These are phyloP conservation scores for Pistacia integerrima DNA, from an alignment of 345 rosid species.

Conservation along the genomic window DNA sequence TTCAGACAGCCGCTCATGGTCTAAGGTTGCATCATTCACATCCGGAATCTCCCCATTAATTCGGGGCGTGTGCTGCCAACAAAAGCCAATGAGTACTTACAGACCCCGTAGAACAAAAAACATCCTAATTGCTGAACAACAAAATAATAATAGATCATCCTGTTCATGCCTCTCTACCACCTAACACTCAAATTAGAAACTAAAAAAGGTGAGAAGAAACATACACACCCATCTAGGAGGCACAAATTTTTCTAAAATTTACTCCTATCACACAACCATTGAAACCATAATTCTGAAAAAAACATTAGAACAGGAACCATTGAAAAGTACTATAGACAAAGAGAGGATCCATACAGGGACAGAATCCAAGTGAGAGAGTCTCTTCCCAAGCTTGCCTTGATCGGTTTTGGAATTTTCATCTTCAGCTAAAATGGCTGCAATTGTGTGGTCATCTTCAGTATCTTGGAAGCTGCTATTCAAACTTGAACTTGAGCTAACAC, in stretches of 20 bases:
- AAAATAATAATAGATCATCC: background rate
- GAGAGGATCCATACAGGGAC: slow-evolving; percentile 57
- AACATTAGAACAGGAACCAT: background rate
- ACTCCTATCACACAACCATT: background rate
- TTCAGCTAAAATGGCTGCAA: slow-evolving; percentile 72
- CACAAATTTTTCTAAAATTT: background rate
- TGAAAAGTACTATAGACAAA: background rate
- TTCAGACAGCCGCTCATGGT: slow-evolving; percentile 87
- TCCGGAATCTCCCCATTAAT: slow-evolving; percentile 79
- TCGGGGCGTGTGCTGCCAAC: slow-evolving; percentile 87
- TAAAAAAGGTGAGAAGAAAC: background rate
- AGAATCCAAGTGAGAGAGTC: slow-evolving; percentile 87
- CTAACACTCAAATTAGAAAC: background rate
- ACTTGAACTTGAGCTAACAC: slow-evolving; percentile 84
- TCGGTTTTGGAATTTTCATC: slow-evolving; percentile 50
- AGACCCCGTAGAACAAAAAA: background rate
- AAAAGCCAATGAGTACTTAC: slow-evolving; percentile 20
- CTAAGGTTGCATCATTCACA: slow-evolving; percentile 79
- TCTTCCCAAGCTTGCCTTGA: slow-evolving; percentile 63
- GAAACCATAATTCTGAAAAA: background rate
- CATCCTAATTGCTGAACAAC: background rate
- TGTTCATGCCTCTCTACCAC: background rate
- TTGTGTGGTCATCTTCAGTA: slow-evolving; percentile 83
- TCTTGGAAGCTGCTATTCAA: slow-evolving; percentile 70
- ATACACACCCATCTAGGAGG: background rate